phyloP scores from a whole-genome alignment of 148 eudicot species.

The Oxyria digyna region DNA sequence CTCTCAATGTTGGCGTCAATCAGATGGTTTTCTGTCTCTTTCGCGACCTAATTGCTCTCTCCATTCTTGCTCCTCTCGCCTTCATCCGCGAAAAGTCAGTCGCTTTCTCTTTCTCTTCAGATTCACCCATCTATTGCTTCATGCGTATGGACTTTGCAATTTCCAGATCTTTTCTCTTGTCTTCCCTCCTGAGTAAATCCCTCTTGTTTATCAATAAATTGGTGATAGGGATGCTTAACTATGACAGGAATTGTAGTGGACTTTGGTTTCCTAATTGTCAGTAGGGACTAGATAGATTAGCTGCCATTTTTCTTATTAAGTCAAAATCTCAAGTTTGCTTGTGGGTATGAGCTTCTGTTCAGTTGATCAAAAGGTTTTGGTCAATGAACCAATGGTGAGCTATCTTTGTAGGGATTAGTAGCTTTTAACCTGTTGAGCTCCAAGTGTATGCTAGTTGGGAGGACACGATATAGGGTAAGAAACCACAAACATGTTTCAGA shows the following conservation, averaged over 20 bases:
- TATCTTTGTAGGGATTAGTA: not conserved
- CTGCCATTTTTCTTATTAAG: not conserved
- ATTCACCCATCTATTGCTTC: not conserved
- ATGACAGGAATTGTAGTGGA: not conserved
- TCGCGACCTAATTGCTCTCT: conserved; percentile 68
- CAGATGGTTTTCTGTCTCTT: conserved; percentile 73
- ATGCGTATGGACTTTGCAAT: not conserved
- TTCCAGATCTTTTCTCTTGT: not conserved
- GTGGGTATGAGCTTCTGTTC: not conserved
- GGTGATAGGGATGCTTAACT: no score
- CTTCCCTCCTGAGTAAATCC: no score
- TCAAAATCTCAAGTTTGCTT: not conserved
- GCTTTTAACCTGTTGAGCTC: no score
- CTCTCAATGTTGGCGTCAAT: conserved; percentile 70
- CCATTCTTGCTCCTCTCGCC: conserved; percentile 82
- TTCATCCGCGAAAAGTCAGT: conserved; percentile 71
- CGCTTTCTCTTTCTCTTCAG: not conserved
- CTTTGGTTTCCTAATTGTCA: not conserved
- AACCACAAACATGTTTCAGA: no score
- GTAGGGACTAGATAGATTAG: not conserved
- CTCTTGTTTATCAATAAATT: no score
- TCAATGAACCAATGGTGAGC: not conserved
- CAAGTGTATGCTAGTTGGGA: no score
- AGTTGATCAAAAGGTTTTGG: not conserved
- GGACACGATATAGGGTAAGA: no score